Evolutionary conservation across 2,329 filamentous ascomycete species (phyloP), one percentile per base, ranked within the genome.

Genomic region (Aureobasidium sp.): DNA sequence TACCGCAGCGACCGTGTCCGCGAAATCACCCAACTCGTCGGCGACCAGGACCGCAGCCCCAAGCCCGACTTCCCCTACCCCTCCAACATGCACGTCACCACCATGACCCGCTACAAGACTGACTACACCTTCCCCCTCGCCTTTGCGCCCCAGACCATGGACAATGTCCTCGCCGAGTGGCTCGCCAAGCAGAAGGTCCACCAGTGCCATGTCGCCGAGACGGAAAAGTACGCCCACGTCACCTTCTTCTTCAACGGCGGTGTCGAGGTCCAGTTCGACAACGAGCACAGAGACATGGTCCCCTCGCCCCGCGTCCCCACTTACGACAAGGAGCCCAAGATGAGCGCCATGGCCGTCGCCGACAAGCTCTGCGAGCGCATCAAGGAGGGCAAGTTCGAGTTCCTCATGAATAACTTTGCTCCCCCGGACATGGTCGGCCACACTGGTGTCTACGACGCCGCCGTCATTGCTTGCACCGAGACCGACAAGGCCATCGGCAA

Each of bases 221-320:
- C 94, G 2, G 94, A 99, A 78, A 99, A 99, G 82, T 99, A 99
- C 77, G 94, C 94, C 39, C 94, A 99, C 80, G 94, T 99, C 67
- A 97, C 94, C 62, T 97, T 97, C 84, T 97, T 97, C 85, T 97
- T 97, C 87, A 99, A 99, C 79, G 94, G 94, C 63, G 94, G 94
- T 73, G 90, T 96, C 59, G 94, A 99, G 81, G 96, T 97, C 81
- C 89, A 90, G 66, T 99, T 97, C 78, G 86, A 89, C 60, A 87
- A 91, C 52, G 94, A 99, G 79, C 86, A 87, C 65, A 90, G 94
- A 67, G 94, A 99, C 71, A 89, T 96, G 81, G 92, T 99, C 49
- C 87, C 91, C 55, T 96, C 91, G 53, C 96, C 96, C 76, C 93
- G 88, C 82, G 94, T 99, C 39, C 83, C 94, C 27, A 99, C 94